These are phyloP conservation scores for Carex cristatella DNA, from an alignment of 176 grass and related monocot genomes.

Conservation along the genomic window DNA sequence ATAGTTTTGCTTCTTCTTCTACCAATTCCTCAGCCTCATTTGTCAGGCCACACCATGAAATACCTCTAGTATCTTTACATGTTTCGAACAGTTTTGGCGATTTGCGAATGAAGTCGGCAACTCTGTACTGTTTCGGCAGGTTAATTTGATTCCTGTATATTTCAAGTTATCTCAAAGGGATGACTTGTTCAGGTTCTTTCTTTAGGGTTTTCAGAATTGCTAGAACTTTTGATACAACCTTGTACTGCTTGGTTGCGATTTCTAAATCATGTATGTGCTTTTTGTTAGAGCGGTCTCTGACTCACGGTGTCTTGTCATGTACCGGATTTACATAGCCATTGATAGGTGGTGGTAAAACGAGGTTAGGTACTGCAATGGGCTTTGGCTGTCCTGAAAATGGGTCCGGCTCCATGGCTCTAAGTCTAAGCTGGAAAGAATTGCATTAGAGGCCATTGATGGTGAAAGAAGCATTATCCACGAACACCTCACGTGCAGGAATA, in stretches of 20 bases:
- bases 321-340: conserved; percentile 20
- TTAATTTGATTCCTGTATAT: conserved; percentile 24
- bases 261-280: conserved; percentile 69
- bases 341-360: not conserved
- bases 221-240: conserved; percentile 64
- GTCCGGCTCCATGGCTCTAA: not conserved
- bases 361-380: not conserved
- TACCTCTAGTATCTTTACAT: conserved; percentile 56
- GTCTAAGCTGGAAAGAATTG: not conserved
- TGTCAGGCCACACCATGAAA: conserved; percentile 61
- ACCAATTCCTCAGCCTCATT: conserved; percentile 45
- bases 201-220: conserved; percentile 57
- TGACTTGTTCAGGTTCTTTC: conserved; percentile 64
- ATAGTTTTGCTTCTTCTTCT: conserved; percentile 56
- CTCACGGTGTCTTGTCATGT: conserved; percentile 56
- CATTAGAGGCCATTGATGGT: not conserved
- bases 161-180: conserved; percentile 60
- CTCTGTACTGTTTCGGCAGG: conserved; percentile 43
- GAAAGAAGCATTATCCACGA: conserved; percentile 15
- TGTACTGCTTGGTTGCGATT: conserved; percentile 61
- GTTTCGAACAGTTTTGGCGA: conserved; percentile 71
- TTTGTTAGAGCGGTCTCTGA: conserved; percentile 63
- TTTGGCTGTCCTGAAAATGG: not conserved
- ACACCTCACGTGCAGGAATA: not conserved
- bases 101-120: conserved; percentile 59